Base-by-base conservation (phyloP, 192 early-diverging fungal species). In the Entomortierella beljakovae region DNA sequence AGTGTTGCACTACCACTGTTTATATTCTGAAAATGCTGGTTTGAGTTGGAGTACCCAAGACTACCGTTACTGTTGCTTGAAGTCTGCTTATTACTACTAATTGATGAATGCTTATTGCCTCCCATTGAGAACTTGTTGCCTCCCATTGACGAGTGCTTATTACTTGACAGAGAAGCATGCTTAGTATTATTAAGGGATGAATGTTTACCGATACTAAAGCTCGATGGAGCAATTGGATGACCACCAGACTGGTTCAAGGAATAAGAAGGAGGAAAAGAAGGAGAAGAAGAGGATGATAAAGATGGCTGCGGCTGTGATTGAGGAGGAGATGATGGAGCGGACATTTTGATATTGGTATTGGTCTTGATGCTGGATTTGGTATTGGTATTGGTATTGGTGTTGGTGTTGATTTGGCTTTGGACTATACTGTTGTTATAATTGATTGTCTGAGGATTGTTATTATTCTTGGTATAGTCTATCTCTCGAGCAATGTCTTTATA, bases 1-100 rank as follows among this genome's bases (percentile, higher is more conserved):
- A 67, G 23, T 1, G 56, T 15, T 29, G 66, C 4, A 28, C 20
- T 64, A n/a, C 48, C 31, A 34, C 29, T 46, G 33, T 62, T 72
- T 22, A 34, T 59, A 48, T 48, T 65, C 26, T 48, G 25, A 32
- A 56, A 38, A 23, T 69, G 64, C 38, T 61, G 62, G 56, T 71
- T 63, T 8, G 37, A 28, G 29, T 61, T 64, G 52, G 32, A 33
- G 29, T 58, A 59, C 20, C 56, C 62, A 26, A 74, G 57, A 46
- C 62, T 65, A 42, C 63, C 58, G 42, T 60, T 65, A 51, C 63
- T 74, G 48, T 57, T 74, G 50, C 63, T 66, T 1, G 71, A 60
- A 16, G 71, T 55, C 31, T 60, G 57, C 29, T 66, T 74, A 58
- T 35, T 60, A 42, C 57, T 72, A 29, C 70, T 62, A 1, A 63